phyloP scores from a whole-genome alignment of 148 eudicot genomes.

The Spergularia bocconei region DNA sequence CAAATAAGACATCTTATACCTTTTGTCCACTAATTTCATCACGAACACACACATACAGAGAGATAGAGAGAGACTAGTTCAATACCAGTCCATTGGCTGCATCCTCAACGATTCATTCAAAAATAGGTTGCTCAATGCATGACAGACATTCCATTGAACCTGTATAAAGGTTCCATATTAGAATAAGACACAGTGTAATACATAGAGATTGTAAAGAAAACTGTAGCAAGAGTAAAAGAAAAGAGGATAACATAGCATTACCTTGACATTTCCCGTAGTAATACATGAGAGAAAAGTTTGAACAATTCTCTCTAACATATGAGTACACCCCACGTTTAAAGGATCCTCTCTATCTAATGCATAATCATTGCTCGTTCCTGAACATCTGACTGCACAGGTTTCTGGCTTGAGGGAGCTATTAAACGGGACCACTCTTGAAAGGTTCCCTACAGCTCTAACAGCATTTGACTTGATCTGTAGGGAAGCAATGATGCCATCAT shows the following conservation, averaged over 20 bases:
- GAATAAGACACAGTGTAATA: background rate
- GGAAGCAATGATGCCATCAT: constrained; percentile 8
- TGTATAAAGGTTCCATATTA: constrained; percentile 29
- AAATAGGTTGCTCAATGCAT: constrained; percentile 89
- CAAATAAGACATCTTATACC: background rate
- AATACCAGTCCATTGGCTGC: constrained; percentile 76
- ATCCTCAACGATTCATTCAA: constrained; percentile 62
- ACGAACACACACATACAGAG: background rate
- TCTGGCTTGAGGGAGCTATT: constrained; percentile 29
- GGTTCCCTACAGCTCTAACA: constrained; percentile 92
- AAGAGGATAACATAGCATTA: constrained; percentile 18
- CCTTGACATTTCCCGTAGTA: constrained; percentile 96
- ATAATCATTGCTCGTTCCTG: constrained; percentile 26
- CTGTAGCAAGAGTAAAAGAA: background rate
- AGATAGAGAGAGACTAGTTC: background rate
- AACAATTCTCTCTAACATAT: constrained; percentile 68
- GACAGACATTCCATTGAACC: constrained; percentile 99
- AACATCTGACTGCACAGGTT: constrained; percentile 20
- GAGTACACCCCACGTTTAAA: constrained; percentile 44
- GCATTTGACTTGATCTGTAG: constrained; percentile 89
- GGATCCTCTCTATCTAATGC: constrained; percentile 60
- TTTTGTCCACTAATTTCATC: no score
- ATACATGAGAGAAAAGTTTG: constrained; percentile 91
- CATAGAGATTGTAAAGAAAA: background rate
- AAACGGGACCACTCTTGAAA: constrained; percentile 69